Evolutionary conservation across 2,329 filamentous ascomycete species (phyloP), one percentile per base, ranked within the genome.

Genomic region (Diaporthe humulicola): DNA sequence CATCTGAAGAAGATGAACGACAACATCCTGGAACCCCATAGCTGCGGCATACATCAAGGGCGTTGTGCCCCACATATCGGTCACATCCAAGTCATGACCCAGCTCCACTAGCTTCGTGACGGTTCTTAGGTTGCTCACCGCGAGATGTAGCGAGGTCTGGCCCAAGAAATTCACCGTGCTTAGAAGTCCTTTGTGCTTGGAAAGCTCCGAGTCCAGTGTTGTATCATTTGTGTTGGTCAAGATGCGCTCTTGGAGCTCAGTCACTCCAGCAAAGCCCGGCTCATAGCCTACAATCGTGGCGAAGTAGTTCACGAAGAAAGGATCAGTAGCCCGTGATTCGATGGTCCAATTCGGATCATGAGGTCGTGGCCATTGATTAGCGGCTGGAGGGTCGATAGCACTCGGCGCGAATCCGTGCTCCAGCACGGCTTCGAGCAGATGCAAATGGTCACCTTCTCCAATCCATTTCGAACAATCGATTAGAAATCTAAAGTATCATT

Each of bases 31-130:
- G 7, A 8, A 30, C 0, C 58, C 58, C 36, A 42, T 42, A 19
- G n/a, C 58, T 30, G 58, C 58, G 19, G 58, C 38, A 30, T 42
- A 61, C 58, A 61, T 61, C 58, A 61, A 61, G n/a, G 58, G 36
- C 1, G 58, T 61, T 9, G 19, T 42, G 2, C 58, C 58, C 58
- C 58, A 61, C 10, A 10, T 12, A 28, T 61, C 58, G 15, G 58
- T 61, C 4, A 17, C 7, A 2, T 42, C 8, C 38, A 61, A 30
- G 12, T 28, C 38, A 22, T 61, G 58, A n/a, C 38, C 58, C 38
- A 61, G 38, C 3, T 61, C 38, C 38, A 45, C 12, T 2, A 61
- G 14, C 38, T n/a, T 61, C 22, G 4, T 30, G 7, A 61, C 36
- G 38, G 4, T 42, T 5, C 5, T 15, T 30, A 61, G 10, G n/a